phyloP scores from a whole-genome alignment of 345 rosid genomes.

The Gossypium mustelinum region DNA sequence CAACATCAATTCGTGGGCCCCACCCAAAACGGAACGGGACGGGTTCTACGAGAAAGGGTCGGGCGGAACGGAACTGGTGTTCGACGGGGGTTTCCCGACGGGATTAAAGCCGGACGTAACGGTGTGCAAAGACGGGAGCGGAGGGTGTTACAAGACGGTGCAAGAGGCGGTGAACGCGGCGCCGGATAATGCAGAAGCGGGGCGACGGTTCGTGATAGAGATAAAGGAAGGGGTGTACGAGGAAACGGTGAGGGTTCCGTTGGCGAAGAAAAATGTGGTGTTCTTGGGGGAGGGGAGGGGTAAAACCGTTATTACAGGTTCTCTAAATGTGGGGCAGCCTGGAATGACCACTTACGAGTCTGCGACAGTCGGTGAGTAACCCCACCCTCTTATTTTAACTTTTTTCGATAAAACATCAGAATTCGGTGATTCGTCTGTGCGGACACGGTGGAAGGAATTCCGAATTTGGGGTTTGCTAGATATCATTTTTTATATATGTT shows the following conservation, averaged over 20 bases:
- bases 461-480: no score
- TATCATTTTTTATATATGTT: no score
- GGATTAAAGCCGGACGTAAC: constrained; percentile 49
- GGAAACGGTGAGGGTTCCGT: constrained; percentile 71
- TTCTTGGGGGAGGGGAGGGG: constrained; percentile 81
- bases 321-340: constrained; percentile 44
- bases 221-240: constrained; percentile 65
- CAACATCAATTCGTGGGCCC: constrained; percentile 44
- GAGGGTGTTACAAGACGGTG: constrained; percentile 48
- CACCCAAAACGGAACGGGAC: constrained; percentile 69
- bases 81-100: constrained; percentile 38
- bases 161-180: constrained; percentile 82
- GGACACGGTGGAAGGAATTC: no score
- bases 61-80: constrained; percentile 18
- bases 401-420: background rate
- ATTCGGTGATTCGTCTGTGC: no score
- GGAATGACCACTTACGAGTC: constrained; percentile 68
- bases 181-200: constrained; percentile 37
- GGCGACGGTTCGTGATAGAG: constrained; percentile 47
- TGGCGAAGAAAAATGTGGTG: constrained; percentile 75
- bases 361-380: constrained; percentile 69
- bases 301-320: constrained; percentile 74
- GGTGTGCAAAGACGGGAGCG: constrained; percentile 55
- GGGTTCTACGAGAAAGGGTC: constrained; percentile 57
- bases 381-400: background rate